Evolutionary conservation across 148 eudicot species (phyloP), one percentile per base, ranked within the genome.

Genomic region (Nepenthes mirabilis): DNA sequence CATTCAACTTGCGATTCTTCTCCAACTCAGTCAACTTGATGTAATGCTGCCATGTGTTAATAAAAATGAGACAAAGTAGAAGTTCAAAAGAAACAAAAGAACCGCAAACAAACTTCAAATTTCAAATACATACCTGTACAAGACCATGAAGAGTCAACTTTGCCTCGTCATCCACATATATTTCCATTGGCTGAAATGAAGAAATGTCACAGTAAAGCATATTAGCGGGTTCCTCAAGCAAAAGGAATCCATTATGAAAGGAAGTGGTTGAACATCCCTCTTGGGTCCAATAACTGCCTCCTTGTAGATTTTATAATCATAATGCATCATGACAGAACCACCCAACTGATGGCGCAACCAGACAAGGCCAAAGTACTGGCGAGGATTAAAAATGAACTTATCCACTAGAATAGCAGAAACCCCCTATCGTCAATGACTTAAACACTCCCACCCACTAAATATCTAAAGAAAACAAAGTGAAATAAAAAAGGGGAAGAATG

Each of bases 111-210:
- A 37, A 8, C 12, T 32, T 7, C 58, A 10, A 49, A 64, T 14
- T 2, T 11, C 37, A 2, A 33, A 23, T 32, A 59, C 50, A 47
- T 72, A 93, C 98, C 96, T 93, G 98, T 59, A 93, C 98, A 66
- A 93, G 98, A 49, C 99, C 99, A 48, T 93, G 99, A 36, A 93
- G 91, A 50, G 99, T 93, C 77, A 93, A 73, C 76, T 93, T 93
- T 68, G 98, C 94, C 70, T 93, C 98, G 43, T 93, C 98, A 64
- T 93, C 98, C 58, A 93, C 98, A 77, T 93, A 93, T 67, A 93
- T 93, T 76, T 93, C 98, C 98, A 82, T 77, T 40, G 97, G 97
- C 97, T 91, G 97, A 72, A 87, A 84, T 73, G 80, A 78, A 81
- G 67, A 90, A 83, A 82, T 67, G 79, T 83, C 78, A 82, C 56